These are phyloP conservation scores for Cordyceps javanica DNA, from an alignment of 2,329 filamentous ascomycete genomes.

Conservation along the genomic window DNA sequence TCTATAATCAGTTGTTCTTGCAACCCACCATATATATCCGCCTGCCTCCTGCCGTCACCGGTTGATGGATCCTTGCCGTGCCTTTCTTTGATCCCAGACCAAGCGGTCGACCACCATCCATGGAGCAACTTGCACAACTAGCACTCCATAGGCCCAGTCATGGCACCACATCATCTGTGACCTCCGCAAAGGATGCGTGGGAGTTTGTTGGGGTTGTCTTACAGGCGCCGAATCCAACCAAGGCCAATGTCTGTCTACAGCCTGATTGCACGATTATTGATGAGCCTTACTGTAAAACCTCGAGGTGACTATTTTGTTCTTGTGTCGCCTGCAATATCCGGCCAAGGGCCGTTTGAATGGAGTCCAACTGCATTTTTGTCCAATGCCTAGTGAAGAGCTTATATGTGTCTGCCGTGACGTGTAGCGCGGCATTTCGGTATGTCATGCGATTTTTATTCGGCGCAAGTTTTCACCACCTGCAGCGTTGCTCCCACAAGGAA, in stretches of 20 bases:
- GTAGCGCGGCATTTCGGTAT: neutral
- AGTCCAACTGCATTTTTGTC: no score
- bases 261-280: neutral
- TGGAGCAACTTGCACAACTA: neutral
- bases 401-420: neutral
- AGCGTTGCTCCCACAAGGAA: neutral
- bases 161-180: neutral
- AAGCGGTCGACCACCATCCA: neutral
- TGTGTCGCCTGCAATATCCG: no score
- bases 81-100: neutral
- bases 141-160: neutral
- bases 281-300: neutral
- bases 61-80: neutral
- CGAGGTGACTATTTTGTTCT: no score
- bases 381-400: no score
- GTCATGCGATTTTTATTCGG: neutral
- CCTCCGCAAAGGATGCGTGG: neutral
- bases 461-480: no score
- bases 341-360: no score
- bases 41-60: neutral
- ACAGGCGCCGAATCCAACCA: neutral
- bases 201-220: neutral
- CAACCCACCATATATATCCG: no score
- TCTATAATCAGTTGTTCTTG: no score
- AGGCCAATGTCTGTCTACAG: neutral